Evolutionary conservation across 768 basidiomycete species (phyloP).

Genomic region (Cystobasidium onofrii): DNA sequence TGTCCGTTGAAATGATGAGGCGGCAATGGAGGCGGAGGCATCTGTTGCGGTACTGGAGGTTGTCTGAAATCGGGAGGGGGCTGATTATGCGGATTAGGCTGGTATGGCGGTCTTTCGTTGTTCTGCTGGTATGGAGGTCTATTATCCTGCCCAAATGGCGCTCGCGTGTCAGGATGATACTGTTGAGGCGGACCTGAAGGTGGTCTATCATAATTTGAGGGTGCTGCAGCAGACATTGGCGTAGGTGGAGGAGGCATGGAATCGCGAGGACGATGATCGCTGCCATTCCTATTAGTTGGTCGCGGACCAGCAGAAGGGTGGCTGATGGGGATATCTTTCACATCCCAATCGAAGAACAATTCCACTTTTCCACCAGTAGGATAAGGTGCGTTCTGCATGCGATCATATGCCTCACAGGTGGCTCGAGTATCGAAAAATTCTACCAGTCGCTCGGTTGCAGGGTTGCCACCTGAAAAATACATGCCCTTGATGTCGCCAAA

Average conservation of each 20-base stretch:
- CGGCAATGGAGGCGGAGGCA: neutral
- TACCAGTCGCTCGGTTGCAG: slow-evolving; percentile 75
- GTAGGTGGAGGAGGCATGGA: neutral
- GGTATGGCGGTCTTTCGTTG: neutral
- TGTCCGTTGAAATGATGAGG: neutral
- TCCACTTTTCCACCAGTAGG: slow-evolving; percentile 78
- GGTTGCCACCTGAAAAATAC: slow-evolving; percentile 48
- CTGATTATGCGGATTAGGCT: neutral
- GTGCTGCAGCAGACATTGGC: neutral
- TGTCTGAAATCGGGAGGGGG: neutral
- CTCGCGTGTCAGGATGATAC: neutral
- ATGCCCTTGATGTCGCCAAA: slow-evolving; percentile 85
- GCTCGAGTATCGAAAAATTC: slow-evolving; percentile 88
- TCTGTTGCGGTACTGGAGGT: neutral
- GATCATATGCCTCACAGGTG: slow-evolving; percentile 68
- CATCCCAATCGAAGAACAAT: slow-evolving; percentile 76
- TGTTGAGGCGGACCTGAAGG: neutral
- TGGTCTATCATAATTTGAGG: neutral
- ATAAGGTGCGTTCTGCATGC: slow-evolving; percentile 64
- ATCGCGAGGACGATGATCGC: neutral
- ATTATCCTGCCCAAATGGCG: neutral
- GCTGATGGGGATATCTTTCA: slow-evolving; percentile 21
- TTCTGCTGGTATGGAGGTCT: neutral
- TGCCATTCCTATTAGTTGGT: neutral
- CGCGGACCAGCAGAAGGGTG: neutral